Evolutionary conservation across 179 eudicot genomes (phyloP).

Genomic region (Vitellaria paradoxa): DNA sequence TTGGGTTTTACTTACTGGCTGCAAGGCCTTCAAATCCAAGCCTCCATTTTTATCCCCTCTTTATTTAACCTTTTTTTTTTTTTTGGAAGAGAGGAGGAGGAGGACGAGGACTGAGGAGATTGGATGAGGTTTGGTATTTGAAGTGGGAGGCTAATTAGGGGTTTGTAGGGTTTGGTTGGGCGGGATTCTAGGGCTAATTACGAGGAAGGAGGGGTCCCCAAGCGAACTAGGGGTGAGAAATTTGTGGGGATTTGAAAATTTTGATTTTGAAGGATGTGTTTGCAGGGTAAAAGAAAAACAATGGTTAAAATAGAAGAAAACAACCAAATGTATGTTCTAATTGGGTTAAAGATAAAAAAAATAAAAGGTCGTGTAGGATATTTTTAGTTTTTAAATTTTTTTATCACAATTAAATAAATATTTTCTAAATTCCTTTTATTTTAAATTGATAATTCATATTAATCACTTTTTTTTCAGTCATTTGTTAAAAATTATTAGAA

Average conservation of each 20-base stretch:
- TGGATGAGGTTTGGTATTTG: constrained; percentile 10
- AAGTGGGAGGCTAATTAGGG: neutral
- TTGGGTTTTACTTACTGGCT: constrained; percentile 11
- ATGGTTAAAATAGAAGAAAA: too few relatives aligned
- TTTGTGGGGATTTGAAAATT: constrained; percentile 22
- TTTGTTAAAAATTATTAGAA: too few relatives aligned
- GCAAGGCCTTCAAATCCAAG: constrained; percentile 19
- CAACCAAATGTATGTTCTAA: too few relatives aligned
- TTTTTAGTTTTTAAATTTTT: too few relatives aligned
- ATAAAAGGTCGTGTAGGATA: too few relatives aligned
- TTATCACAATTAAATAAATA: too few relatives aligned
- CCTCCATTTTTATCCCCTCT: constrained; percentile 8
- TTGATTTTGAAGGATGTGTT: neutral
- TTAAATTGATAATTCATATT: too few relatives aligned
- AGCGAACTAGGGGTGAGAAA: constrained; percentile 19
- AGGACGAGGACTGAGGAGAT: neutral
- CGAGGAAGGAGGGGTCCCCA: constrained; percentile 11
- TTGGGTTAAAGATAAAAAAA: too few relatives aligned
- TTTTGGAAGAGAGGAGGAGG: neutral
- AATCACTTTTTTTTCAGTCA: too few relatives aligned
- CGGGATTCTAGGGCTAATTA: constrained; percentile 19
- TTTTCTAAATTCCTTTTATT: too few relatives aligned
- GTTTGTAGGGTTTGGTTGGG: neutral
- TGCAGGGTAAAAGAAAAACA: neutral
- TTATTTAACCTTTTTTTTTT: neutral